Conservation (phyloP, 768 basidiomycete genomes). For the Suillus decipiens region DNA sequence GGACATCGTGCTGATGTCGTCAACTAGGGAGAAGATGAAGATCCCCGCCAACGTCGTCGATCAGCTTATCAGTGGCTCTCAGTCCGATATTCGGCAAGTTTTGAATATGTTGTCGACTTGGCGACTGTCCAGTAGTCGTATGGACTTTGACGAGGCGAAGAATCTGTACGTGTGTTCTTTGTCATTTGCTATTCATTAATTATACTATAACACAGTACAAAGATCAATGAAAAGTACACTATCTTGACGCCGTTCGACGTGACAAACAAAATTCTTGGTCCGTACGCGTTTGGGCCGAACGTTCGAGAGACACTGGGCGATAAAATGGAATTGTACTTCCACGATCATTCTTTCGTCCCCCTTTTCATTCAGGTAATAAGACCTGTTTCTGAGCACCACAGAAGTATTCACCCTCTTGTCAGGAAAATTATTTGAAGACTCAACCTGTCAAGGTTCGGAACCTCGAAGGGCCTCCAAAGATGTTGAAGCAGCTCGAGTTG, state of each 20-base stretch:
- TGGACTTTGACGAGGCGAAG: slow-evolving; percentile 93
- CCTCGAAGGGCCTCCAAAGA: slow-evolving; percentile 61
- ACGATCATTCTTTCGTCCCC: slow-evolving; percentile 92
- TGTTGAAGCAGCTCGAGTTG: slow-evolving; percentile 72
- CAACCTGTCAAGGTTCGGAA: slow-evolving; percentile 63
- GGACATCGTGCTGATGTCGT: slow-evolving; percentile 5
- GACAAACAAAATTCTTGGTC: slow-evolving; percentile 85
- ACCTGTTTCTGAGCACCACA: neutral
- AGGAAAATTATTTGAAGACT: slow-evolving; percentile 96
- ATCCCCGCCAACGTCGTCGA: slow-evolving; percentile 91
- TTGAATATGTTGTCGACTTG: slow-evolving; percentile 98
- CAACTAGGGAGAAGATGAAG: slow-evolving; percentile 83
- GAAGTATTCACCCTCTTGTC: neutral
- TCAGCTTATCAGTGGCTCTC: slow-evolving; percentile 83
- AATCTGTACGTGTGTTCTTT: slow-evolving; percentile 59
- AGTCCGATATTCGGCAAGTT: slow-evolving; percentile 96
- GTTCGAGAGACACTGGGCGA: slow-evolving; percentile 81
- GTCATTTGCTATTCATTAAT: neutral
- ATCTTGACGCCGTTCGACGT: slow-evolving; percentile 93
- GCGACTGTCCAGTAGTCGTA: slow-evolving; percentile 77
- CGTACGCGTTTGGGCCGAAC: slow-evolving; percentile 85
- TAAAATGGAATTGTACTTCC: slow-evolving; percentile 96
- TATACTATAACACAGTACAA: slow-evolving; percentile 51
- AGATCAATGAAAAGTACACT: slow-evolving; percentile 90
- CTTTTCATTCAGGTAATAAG: slow-evolving; percentile 88